Evolutionary conservation across 768 basidiomycete genomes (phyloP).

Genomic region (Xerocomus brunneocitrinus): DNA sequence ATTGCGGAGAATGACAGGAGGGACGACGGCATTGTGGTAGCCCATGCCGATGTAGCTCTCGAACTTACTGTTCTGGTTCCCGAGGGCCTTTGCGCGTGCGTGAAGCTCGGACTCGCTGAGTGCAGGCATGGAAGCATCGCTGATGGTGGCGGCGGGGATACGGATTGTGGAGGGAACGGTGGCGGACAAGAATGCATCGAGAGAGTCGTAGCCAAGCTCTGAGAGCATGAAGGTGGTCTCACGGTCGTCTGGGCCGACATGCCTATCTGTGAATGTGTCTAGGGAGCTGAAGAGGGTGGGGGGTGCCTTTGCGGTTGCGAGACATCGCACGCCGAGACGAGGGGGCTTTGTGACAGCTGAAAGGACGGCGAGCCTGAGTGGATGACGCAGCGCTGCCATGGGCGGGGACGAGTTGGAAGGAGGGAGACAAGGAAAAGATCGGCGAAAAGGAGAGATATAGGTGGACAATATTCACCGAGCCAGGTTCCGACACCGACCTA

Average conservation of each 20-base stretch:
- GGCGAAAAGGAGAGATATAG: conserved; percentile 21
- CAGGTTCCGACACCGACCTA: conserved; percentile 36
- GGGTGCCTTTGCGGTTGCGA: conserved; percentile 60
- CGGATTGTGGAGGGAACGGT: conserved; percentile 82
- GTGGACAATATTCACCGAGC: conserved; percentile 36
- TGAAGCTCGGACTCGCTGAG: conserved; percentile 86
- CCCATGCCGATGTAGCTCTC: conserved; percentile 99
- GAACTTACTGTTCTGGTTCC: conserved; percentile 72
- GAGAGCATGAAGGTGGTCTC: conserved; percentile 82
- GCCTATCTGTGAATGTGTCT: conserved; percentile 86
- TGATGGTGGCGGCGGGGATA: conserved; percentile 54
- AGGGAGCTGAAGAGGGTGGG: conserved; percentile 73
- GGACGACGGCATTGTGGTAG: conserved; percentile 91
- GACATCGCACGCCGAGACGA: conserved; percentile 31
- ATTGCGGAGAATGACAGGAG: conserved; percentile 92
- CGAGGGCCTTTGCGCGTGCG: conserved; percentile 69
- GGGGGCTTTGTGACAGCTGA: conserved; percentile 15
- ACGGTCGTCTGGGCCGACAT: conserved; percentile 86
- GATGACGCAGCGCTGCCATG: conserved; percentile 29
- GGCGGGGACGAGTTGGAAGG: conserved; percentile 3
- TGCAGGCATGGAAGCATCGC: conserved; percentile 63
- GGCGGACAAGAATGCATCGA: conserved; percentile 83
- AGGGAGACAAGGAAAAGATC: conserved; percentile 14
- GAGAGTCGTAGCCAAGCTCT: conserved; percentile 75
- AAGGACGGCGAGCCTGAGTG: conserved; percentile 18